A percentile compares a stretch with the other conserved stretches of the same genome.
Conservation (phyloP, 495 filamentous ascomycete genomes). For the Poronia punctata region DNA sequence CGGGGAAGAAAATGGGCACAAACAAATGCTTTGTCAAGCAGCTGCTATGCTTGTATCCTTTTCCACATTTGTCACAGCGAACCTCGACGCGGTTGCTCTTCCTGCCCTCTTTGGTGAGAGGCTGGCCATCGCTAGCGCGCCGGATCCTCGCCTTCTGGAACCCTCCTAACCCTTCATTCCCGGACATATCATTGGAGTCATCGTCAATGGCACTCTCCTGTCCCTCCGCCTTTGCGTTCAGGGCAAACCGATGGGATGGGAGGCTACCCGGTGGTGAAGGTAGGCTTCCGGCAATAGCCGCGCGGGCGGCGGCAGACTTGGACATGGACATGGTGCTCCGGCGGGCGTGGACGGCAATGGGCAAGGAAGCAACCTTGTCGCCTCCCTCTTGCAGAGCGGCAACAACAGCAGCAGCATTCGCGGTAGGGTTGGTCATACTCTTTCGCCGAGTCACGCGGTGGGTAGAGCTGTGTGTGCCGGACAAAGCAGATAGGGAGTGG, state of each 20-base stretch:
- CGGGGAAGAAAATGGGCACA: conserved; percentile 58
- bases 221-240: conserved; percentile 31
- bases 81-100: conserved; percentile 71
- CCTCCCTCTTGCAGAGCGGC: conserved; percentile 61
- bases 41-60: conserved; percentile 99
- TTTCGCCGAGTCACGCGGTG: conserved; percentile 90
- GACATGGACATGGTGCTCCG: conserved; percentile 47
- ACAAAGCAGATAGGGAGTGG: conserved; percentile 69
- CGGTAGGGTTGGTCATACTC: conserved; percentile 72
- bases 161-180: conserved; percentile 50
- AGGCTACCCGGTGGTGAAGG: conserved; percentile 49
- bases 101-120: conserved; percentile 70
- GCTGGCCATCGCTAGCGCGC: conserved; percentile 81
- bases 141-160: conserved; percentile 64
- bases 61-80: conserved; percentile 96
- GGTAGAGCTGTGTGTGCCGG: conserved; percentile 60
- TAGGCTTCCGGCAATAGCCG: conserved; percentile 46
- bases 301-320: conserved; percentile 30
- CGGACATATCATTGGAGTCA: conserved; percentile 47
- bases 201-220: conserved; percentile 55
- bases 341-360: conserved; percentile 39
- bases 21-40: conserved; percentile 99
- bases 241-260: conserved; percentile 36
- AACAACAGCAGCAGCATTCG: conserved; percentile 67
- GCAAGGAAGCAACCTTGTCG: conserved; percentile 47